These are phyloP conservation scores for Volvox reticuliferus DNA, from an alignment of 139 green algal species.

Conservation along the genomic window DNA sequence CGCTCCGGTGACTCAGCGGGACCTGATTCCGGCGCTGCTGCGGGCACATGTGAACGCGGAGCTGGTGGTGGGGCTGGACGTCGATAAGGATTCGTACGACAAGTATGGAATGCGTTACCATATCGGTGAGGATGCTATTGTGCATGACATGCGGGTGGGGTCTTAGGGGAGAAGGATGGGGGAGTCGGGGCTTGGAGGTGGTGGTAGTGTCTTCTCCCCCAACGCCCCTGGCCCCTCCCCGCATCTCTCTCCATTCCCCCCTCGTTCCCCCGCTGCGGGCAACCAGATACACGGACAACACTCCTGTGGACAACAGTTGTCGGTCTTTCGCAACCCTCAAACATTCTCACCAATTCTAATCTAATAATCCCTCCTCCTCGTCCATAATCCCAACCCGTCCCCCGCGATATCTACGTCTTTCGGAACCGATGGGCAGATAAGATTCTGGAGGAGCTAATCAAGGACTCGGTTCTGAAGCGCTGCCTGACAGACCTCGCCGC, in stretches of 20 bases:
- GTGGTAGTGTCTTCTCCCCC: not conserved
- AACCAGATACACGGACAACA: too few species aligned
- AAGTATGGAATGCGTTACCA: constrained; percentile 75
- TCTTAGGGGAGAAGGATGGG: not conserved
- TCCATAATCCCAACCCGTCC: too few species aligned
- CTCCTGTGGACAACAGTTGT: too few species aligned
- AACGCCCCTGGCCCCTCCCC: too few species aligned
- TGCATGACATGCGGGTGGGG: not conserved
- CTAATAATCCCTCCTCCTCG: too few species aligned
- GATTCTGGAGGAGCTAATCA: constrained; percentile 85
- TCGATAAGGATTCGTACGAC: constrained; percentile 82
- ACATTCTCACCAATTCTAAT: too few species aligned
- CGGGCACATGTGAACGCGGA: constrained; percentile 77
- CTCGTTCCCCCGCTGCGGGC: too few species aligned
- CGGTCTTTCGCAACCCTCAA: too few species aligned
- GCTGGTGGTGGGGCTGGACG: constrained; percentile 87
- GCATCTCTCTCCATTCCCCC: too few species aligned
- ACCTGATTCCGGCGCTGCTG: constrained; percentile 84
- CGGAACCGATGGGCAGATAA: constrained; percentile 54
- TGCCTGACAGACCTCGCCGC: constrained; percentile 66
- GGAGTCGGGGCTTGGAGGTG: not conserved
- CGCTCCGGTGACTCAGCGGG: constrained; percentile 56
- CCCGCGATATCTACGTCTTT: too few species aligned
- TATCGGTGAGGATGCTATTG: constrained; percentile 38
- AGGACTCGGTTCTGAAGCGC: constrained; percentile 68